Evolutionary conservation across 257 asterid species (phyloP).

Genomic region (Solanum piurae): DNA sequence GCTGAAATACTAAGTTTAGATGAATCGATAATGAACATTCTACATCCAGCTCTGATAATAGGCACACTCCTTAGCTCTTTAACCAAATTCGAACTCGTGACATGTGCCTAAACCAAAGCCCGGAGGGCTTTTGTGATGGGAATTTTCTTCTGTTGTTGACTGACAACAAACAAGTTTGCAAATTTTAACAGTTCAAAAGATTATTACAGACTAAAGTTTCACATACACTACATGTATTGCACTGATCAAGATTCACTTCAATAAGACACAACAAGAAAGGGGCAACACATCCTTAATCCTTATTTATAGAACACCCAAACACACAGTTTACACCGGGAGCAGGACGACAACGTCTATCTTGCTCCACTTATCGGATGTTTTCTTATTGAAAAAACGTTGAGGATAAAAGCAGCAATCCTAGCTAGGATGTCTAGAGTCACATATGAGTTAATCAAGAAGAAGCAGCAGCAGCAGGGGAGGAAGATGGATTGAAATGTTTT

Average conservation of each 20-base stretch:
- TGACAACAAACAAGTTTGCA: neutral
- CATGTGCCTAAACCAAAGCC: neutral
- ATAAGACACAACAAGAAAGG: neutral
- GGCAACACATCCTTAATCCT: neutral
- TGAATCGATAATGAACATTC: neutral
- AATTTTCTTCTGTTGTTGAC: neutral
- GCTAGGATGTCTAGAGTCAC: neutral
- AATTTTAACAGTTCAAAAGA: neutral
- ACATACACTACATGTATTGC: neutral
- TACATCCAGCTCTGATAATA: neutral
- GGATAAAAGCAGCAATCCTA: neutral
- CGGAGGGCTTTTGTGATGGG: neutral
- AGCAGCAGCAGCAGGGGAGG: conserved; percentile 17
- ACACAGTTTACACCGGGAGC: neutral
- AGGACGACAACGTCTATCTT: neutral
- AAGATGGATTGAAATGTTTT: conserved; percentile 41
- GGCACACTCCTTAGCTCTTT: neutral
- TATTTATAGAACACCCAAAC: neutral
- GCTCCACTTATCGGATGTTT: neutral
- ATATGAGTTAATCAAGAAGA: conserved; percentile 29
- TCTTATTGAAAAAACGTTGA: neutral
- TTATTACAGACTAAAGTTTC: neutral
- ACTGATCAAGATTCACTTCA: neutral
- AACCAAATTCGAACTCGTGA: neutral
- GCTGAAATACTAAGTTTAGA: neutral